These are phyloP conservation scores for Abelmoschus esculentus DNA, from an alignment of 345 rosid species.

Conservation along the genomic window DNA sequence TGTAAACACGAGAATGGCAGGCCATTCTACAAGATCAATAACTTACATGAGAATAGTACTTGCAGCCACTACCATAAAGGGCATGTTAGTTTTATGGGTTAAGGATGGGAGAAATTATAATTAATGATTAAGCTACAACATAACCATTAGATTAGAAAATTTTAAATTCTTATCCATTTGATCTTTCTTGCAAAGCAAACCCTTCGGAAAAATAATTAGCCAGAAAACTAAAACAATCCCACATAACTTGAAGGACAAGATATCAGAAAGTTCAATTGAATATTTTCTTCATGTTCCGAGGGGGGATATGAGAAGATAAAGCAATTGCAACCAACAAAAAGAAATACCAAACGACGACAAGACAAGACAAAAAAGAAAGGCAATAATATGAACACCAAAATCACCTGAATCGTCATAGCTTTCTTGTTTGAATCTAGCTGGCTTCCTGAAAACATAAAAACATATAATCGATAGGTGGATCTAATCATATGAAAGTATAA, in stretches of 20 bases:
- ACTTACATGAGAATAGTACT: background rate
- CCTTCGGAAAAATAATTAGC: background rate
- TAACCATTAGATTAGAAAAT: background rate
- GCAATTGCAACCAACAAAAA: background rate
- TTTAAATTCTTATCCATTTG: background rate
- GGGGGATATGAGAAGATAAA: background rate
- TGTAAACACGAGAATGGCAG: background rate
- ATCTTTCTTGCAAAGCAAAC: background rate
- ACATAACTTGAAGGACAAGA: background rate
- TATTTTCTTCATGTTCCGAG: background rate
- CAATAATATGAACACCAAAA: background rate
- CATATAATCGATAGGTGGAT: background rate
- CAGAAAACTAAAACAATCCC: background rate
- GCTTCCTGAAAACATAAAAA: slow-evolving; percentile 33
- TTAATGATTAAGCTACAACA: too few relatives aligned
- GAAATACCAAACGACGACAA: background rate
- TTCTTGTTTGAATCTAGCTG: slow-evolving; percentile 56
- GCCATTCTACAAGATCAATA: background rate
- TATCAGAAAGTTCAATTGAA: background rate
- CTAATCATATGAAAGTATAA: background rate
- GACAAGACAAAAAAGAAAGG: background rate
- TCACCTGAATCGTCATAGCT: slow-evolving; percentile 60
- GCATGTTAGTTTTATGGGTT: background rate
- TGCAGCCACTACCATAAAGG: background rate
- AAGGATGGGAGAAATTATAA: background rate